Evolutionary conservation across 805 yeast species (phyloP), one percentile per base, ranked within the genome.

Genomic region (Ogataea angusta): DNA sequence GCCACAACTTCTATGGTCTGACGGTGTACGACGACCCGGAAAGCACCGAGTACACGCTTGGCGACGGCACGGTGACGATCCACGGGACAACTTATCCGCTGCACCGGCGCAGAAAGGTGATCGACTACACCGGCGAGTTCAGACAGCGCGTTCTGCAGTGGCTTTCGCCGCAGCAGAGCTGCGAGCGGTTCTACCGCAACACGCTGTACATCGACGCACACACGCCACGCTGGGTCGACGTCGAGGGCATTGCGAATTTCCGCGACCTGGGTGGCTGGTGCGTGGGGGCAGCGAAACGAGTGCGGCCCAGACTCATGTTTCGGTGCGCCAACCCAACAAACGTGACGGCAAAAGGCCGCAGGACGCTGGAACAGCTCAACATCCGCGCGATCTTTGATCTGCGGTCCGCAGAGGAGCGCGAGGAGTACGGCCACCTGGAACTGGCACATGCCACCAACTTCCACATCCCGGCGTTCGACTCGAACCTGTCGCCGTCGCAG

Each of bases 221-320:
- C 31, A 31, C 66, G 15, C 62, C 77, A 2, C 64, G 90, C 43
- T 81, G 85, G 82, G 77, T 77, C 48, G 37, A 60, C 0, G 71
- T 85, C 15, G 85, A 82, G 6, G 90, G 89, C 0, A 74, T 85
- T 15, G 60, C 73, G 29, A 87, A 87, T 53, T 82, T 85, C 53
- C 69, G 96, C 47, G 95, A 88, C 53, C 56, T 82, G 42, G 96
- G 95, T 2, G 95, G 95, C 10, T 87, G 83, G 76, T 63, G 60
- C 38, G 62, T 78, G 0, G 47, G 60, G 16, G 60, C 59, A 8
- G 61, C 56, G 2, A 44, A 57, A 5, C 73, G 54, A 49, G 84
- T 82, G 4, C 73, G 69, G 48, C 70, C 80, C 3, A 76, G 80
- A 9, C 36, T 72, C 6, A 52, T 80, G 12, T 88, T 63, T 59